Base-by-base conservation (phyloP, 2,329 filamentous ascomycete species). In the Whalleya microplaca region DNA sequence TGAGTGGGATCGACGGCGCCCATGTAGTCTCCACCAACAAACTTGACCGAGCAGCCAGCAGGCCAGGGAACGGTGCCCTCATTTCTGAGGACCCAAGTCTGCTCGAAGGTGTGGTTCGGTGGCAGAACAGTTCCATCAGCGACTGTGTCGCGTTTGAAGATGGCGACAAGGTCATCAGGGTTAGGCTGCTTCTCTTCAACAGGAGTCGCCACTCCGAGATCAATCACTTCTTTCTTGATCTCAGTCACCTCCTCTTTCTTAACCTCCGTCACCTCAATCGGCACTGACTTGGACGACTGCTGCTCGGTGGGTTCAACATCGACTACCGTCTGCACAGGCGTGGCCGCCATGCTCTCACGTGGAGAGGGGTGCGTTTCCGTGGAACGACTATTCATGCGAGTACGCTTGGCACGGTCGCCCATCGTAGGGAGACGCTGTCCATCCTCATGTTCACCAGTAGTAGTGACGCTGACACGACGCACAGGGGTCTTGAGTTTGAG, bases 401-500 rank as follows among this genome's bases (percentile, higher is more conserved):
- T 58, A 27, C 64, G 62, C 45, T 48, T 51, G 16, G 48, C 45
- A 37, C 76, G 81, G 69, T 96, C 92, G 51, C 92, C 92, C 82
- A 96, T 86, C 40, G 80, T 72, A n/a, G 84, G 82, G 70, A 90
- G 82, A 43, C 75, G 76, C 57, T 84, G 80, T 48, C 89, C 89
- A 64, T 86, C 79, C 56, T 83, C 83, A 66, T 92, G 86, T 74
- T 96, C 91, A 51, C 89, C 89, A 62, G 89, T 82, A 8, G 94
- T 98, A 48, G 87, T 93, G 50, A 99, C 90, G 60, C 85, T 93
- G 37, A 96, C 91, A 65, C 91, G 89, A 64, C 91, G 90, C 47
- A 99, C 89, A 9, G 94, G 90, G 2, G 91, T 96, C 83, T 92
- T 96, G 80, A 99, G 92, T 79, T 96, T 97, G 80, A 99, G 92